These are phyloP conservation scores for Haplosporangium gracile DNA, from an alignment of 192 early-diverging fungal species.

Conservation along the genomic window DNA sequence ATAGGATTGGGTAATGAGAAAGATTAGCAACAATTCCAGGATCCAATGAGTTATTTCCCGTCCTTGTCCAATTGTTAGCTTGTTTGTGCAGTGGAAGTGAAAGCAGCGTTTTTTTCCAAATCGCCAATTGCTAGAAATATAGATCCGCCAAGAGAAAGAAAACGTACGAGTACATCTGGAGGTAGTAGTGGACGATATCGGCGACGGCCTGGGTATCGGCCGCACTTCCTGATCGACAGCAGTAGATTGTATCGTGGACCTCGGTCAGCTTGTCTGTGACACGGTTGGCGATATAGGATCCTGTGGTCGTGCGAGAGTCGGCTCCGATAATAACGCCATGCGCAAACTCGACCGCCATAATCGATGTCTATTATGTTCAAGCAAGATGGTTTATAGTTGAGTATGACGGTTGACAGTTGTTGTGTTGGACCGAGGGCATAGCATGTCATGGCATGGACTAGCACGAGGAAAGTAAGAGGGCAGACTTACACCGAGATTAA, in stretches of 20 bases:
- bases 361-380: constrained; percentile 83
- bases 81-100: too few relatives aligned
- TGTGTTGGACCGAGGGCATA: neutral
- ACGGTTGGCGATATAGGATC: constrained; percentile 96
- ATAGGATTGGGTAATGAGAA: too few relatives aligned
- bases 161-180: constrained; percentile 90
- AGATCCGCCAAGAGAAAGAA: neutral
- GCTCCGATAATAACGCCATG: constrained; percentile 97
- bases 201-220: constrained; percentile 99
- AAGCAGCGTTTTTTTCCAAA: too few relatives aligned
- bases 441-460: neutral
- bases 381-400: neutral
- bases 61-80: neutral
- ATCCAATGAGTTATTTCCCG: neutral
- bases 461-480: neutral
- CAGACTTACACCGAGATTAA: constrained; percentile 89
- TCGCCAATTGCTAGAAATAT: neutral
- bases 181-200: constrained; percentile 97
- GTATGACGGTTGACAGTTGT: neutral
- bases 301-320: constrained; percentile 96
- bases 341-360: constrained; percentile 93
- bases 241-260: constrained; percentile 96
- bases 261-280: constrained; percentile 98
- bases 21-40: neutral
- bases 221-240: constrained; percentile 97